Base-by-base conservation (phyloP, 768 basidiomycete species). In the Auricularia heimuer region DNA sequence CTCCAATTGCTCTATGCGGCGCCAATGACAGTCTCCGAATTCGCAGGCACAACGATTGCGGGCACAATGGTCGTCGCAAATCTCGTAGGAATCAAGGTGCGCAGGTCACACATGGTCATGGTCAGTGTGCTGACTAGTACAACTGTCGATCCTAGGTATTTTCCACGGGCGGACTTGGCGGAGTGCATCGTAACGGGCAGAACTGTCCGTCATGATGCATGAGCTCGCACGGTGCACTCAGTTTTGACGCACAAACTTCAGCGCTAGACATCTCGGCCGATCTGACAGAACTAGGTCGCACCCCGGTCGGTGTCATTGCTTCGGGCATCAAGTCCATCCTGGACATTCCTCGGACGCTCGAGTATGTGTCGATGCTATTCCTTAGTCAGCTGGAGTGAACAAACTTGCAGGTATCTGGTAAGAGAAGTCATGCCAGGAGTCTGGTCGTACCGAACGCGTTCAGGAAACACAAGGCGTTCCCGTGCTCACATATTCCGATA, bases 261-360 rank as follows among this genome's bases (percentile, higher is more conserved):
- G 93, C 92, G 18, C 85, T 98, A 85, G 96, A 99, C 71, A 79
- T 99, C 35, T 98, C 96, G 16, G 94, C 96, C 16, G 96, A 99
- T 73, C 79, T 99, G 16, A 87, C 88, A 8, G 94, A 98, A 73
- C 83, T 99, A 39, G 81, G 90, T 24, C 82, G 92, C 21, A 96
- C 92, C 69, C 90, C 94, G 24, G 91, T 98, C 56, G 94, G 89
- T 3, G 81, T 99, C 42, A 86, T 98, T 10, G 96, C 95, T 18
- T 89, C 94, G 10, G 97, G 97, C 11, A 87, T 92, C 21, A 99
- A 98, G 74, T 92, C 90, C 0, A 98, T 99, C 67, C 75, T 99
- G 54, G 97, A 99, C 73, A 94, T 98, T 66, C 29, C 29, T 4
- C 69, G 76, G n/a, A 80, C 79, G 8, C 70, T 81, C 21, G 79